phyloP scores from a whole-genome alignment of 495 filamentous ascomycete genomes.

The Penicillium fimorum region DNA sequence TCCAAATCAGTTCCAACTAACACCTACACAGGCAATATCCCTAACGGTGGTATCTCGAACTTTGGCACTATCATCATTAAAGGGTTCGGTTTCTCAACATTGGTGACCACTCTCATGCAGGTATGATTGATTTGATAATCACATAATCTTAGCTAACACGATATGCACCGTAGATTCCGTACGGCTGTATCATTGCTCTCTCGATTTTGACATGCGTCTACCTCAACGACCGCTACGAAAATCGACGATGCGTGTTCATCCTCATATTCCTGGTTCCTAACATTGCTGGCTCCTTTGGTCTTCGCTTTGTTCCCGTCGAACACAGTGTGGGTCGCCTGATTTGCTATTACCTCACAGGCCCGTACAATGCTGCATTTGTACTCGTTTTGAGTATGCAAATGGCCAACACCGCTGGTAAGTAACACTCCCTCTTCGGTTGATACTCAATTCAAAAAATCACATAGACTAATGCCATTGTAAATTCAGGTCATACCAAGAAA shows the following conservation, averaged over 20 bases:
- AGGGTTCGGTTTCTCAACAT: constrained; percentile 58
- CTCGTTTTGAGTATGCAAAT: constrained; percentile 58
- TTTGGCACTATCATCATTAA: constrained; percentile 63
- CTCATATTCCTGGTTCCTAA: constrained; percentile 55
- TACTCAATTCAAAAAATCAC: not conserved
- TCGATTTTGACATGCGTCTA: constrained; percentile 58
- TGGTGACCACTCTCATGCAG: constrained; percentile 49
- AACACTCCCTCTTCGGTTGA: too few relatives aligned
- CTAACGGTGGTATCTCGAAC: constrained; percentile 54
- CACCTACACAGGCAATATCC: constrained; percentile 35
- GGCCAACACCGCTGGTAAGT: constrained; percentile 51
- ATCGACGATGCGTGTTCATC: constrained; percentile 55
- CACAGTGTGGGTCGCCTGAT: constrained; percentile 51
- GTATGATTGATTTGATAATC: constrained; percentile 16
- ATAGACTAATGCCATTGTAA: not conserved
- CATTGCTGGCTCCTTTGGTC: constrained; percentile 53
- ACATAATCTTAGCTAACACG: constrained; percentile 16
- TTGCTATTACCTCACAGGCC: constrained; percentile 57
- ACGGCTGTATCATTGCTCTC: constrained; percentile 55
- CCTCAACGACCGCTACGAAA: constrained; percentile 56
- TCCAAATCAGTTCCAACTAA: not conserved
- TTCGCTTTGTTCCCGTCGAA: constrained; percentile 49
- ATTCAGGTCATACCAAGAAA: constrained; percentile 60
- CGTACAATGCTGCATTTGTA: constrained; percentile 61
- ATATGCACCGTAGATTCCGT: constrained; percentile 48